These are phyloP conservation scores for Sideroxylon spinosum DNA, from an alignment of 179 eudicot species.

Conservation along the genomic window DNA sequence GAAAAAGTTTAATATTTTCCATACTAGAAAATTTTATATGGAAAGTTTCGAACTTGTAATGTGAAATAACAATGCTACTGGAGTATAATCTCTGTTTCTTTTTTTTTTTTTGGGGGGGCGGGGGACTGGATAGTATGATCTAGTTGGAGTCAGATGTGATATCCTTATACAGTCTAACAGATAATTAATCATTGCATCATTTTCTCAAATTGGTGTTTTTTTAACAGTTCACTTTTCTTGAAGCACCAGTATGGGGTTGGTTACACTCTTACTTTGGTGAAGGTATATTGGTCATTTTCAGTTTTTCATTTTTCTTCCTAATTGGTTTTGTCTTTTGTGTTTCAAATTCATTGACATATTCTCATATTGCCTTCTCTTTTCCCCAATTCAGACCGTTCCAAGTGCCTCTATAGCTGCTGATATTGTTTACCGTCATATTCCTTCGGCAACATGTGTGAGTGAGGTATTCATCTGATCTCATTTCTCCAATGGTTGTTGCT, in stretches of 20 bases:
- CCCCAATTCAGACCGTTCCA: conserved; percentile 56
- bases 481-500: not conserved
- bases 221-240: conserved; percentile 78
- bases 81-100: not conserved
- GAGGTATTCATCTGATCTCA: conserved; percentile 51
- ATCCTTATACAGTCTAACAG: not conserved
- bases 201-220: conserved; percentile 19
- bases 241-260: conserved; percentile 99
- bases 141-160: not conserved
- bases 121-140: not conserved
- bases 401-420: conserved; percentile 82
- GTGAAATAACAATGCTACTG: not conserved
- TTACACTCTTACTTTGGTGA: conserved; percentile 93
- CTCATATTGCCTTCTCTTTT: conserved; percentile 15
- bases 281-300: conserved; percentile 41
- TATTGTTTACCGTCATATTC: conserved; percentile 80
- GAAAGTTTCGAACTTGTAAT: not conserved
- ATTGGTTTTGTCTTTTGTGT: not conserved
- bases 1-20: not conserved
- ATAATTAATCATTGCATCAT: not conserved
- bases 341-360: conserved; percentile 14
- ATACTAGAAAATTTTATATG: not conserved
- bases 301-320: not conserved
- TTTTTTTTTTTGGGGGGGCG: too few relatives aligned
- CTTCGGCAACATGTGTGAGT: conserved; percentile 84